Percentiles rank a stretch among this genome's conserved stretches.
Evolutionary conservation across 2,329 filamentous ascomycete genomes (phyloP).

Genomic region (Fusarium sp.): DNA sequence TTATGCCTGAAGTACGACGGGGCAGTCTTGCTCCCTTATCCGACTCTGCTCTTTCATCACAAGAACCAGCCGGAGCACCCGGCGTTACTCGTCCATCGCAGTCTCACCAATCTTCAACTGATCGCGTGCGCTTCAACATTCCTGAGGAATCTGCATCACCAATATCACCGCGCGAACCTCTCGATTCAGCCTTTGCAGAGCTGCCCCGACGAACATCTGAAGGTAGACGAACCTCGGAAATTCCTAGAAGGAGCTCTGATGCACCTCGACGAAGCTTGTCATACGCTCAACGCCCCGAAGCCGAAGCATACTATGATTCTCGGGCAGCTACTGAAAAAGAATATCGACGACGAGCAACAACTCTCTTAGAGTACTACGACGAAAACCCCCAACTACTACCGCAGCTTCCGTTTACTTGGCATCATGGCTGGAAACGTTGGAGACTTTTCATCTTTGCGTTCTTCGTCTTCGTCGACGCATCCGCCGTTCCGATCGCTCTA

Average conservation of each 20-base stretch:
- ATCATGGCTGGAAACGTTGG: constrained; percentile 54
- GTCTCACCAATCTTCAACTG: constrained; percentile 19
- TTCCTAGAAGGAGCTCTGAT: constrained; percentile 42
- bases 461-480: constrained; percentile 59
- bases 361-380: constrained; percentile 54
- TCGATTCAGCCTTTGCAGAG: constrained; percentile 32
- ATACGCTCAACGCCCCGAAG: constrained; percentile 49
- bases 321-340: constrained; percentile 51
- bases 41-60: constrained; percentile 35
- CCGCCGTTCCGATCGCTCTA: constrained; percentile 60
- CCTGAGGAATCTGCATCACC: constrained; percentile 15
- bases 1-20: constrained; percentile 48
- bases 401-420: constrained; percentile 56
- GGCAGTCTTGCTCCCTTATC: constrained; percentile 42
- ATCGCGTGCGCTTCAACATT: constrained; percentile 37
- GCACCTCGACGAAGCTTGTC: constrained; percentile 49
- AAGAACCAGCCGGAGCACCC: constrained; percentile 18
- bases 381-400: constrained; percentile 53
- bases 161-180: constrained; percentile 22
- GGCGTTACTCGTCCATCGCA: constrained; percentile 31
- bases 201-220: constrained; percentile 41
- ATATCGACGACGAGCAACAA: constrained; percentile 50
- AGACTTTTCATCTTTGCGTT: constrained; percentile 61
- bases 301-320: constrained; percentile 55
- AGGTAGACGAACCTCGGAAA: constrained; percentile 26